Base-by-base conservation (phyloP, 2,329 filamentous ascomycete species). In the Penicillium oxalicum region DNA sequence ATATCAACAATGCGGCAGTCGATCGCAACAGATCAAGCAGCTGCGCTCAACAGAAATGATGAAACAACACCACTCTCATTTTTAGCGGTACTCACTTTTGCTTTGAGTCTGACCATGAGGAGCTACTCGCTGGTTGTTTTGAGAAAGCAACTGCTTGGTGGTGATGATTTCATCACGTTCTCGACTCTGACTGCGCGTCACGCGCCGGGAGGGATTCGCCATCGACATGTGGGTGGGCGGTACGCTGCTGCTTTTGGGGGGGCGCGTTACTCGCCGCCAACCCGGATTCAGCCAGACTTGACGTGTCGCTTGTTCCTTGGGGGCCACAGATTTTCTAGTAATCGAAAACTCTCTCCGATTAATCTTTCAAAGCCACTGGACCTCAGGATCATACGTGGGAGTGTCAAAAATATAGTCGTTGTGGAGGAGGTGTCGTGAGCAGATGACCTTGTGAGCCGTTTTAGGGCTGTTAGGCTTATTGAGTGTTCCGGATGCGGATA, bases 111-210 rank as follows among this genome's bases (percentile, higher is more conserved):
- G 33, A 33, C 51, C 45, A 9, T 52, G 48, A 4, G 9, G 28
- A n/a, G 29, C 9, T 37, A 29, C 18, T 28, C 41, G 40, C 26
- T 24, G 32, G 13, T 33, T 27, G 37, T 11, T 34, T 33, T 44
- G 11, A 32, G 38, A 39, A 38, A 29, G 26, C 13, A 29, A 29
- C 26, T 40, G 51, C 45, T 48, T 39, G 35, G 40, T 47, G 27
- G 38, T 34, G 40, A 26, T 41, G 4, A 25, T 36, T 40, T 44
- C 43, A 6, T 51, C 42, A 36, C 63, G 50, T 35, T 72, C 66
- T 18, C 63, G 63, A 54, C 70, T 73, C 45, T 61, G 63, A 45
- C 70, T 73, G 45, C 70, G 61, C 5, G 69, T 70, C 24, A 64
- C 54, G 42, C 70, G 59, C 13, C 44, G 49, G 13, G 24, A 49